Evolutionary conservation across 441 rosid genomes (phyloP).

Genomic region (Metrosideros polymorpha): DNA sequence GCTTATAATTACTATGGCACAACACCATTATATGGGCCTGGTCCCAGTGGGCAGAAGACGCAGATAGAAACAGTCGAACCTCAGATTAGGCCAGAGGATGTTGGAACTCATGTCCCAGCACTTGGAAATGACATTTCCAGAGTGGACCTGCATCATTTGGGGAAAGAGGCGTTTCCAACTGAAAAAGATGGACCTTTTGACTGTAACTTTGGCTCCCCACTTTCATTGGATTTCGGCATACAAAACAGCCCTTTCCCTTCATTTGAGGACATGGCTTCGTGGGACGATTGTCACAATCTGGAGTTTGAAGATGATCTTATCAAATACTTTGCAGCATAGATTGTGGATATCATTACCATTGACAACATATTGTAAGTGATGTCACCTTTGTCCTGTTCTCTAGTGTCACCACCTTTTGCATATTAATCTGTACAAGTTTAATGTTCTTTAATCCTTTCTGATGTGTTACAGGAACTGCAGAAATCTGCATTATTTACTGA

Average conservation of each 20-base stretch:
- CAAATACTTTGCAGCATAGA: constrained; percentile 55
- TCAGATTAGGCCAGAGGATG: constrained; percentile 24
- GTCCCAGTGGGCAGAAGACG: constrained; percentile 28
- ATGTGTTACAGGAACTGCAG: background rate
- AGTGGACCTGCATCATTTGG: constrained; percentile 24
- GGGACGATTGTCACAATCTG: constrained; percentile 7
- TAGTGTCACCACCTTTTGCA: background rate
- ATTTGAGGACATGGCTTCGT: constrained; percentile 20
- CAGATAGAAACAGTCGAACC: constrained; percentile 27
- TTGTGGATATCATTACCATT: background rate
- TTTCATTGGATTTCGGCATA: constrained; percentile 33
- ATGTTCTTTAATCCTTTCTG: background rate
- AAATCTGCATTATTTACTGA: background rate
- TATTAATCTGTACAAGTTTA: background rate
- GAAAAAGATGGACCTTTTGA: constrained; percentile 53
- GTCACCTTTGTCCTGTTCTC: background rate
- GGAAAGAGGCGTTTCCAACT: constrained; percentile 24
- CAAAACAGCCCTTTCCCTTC: constrained; percentile 29
- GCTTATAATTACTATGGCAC: constrained; percentile 41
- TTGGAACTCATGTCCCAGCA: constrained; percentile 16
- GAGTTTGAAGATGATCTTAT: constrained; percentile 44
- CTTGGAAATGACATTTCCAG: constrained; percentile 29
- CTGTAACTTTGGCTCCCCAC: constrained; percentile 44
- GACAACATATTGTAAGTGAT: background rate
- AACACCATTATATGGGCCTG: constrained; percentile 33